Evolutionary conservation across 371 early-diverging fungal species (phyloP).

Genomic region (Mucor ambiguus): DNA sequence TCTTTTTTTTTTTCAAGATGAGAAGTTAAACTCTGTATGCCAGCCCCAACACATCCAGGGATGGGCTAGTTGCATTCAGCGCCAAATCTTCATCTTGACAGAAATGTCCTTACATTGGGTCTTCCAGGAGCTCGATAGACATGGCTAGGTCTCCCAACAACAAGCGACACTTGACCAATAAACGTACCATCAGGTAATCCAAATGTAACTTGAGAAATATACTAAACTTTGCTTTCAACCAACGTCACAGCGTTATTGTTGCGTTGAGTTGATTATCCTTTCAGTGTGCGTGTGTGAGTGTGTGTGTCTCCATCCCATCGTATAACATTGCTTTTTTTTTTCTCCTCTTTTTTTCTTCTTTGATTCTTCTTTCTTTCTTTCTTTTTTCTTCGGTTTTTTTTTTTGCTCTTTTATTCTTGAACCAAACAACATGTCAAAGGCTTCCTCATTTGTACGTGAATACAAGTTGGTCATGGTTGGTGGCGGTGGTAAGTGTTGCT

Average conservation of each 20-base stretch:
- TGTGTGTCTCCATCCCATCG: not conserved
- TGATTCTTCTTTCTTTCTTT: constrained; percentile 1
- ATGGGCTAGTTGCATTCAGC: not conserved
- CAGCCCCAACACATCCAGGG: not conserved
- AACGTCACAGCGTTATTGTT: not conserved
- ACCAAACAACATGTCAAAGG: constrained; percentile 21
- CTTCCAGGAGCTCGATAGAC: not conserved
- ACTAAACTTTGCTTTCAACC: not conserved
- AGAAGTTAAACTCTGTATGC: not conserved
- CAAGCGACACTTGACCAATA: not conserved
- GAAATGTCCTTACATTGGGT: not conserved
- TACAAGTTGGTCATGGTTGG: constrained; percentile 88
- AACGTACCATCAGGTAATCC: not conserved
- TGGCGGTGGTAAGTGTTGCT: constrained; percentile 71
- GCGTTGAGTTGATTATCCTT: not conserved
- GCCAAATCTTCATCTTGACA: not conserved
- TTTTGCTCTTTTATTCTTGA: constrained; percentile 2
- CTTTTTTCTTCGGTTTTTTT: constrained; percentile 6
- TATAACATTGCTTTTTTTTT: not conserved
- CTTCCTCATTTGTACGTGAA: constrained; percentile 51
- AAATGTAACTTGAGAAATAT: not conserved
- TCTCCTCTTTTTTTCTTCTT: not conserved
- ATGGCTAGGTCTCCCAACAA: not conserved
- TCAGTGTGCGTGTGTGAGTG: not conserved
- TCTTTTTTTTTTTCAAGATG: not conserved